phyloP scores from a whole-genome alignment of 176 grass and related monocot genomes.

The Secale cereale region DNA sequence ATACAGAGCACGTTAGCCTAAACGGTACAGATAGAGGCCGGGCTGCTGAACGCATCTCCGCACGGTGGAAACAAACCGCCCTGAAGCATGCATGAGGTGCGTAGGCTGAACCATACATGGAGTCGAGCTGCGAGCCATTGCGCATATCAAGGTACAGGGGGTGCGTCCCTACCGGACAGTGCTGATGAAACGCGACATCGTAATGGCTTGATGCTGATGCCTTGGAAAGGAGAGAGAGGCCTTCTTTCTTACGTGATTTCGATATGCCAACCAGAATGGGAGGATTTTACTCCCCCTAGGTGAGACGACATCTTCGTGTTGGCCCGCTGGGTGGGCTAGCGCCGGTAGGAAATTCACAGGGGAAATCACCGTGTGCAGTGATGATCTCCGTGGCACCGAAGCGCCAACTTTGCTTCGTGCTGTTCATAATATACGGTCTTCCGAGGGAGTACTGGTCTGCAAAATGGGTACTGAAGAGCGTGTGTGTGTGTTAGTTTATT shows the following conservation, averaged over 20 bases:
- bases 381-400: not conserved
- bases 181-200: slow-evolving; percentile 6
- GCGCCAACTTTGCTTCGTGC: not conserved
- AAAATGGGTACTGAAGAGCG: not conserved
- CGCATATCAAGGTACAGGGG: not conserved
- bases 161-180: not conserved
- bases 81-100: not conserved
- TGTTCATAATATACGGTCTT: not conserved
- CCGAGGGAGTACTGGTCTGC: not conserved
- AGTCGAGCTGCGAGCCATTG: not conserved
- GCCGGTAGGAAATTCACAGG: not conserved
- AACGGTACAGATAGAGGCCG: not conserved
- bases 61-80: not conserved
- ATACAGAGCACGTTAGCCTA: not conserved
- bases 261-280: slow-evolving; percentile 30
- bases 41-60: not conserved
- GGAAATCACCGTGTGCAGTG: not conserved
- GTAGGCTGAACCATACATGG: not conserved
- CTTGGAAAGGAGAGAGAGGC: not conserved
- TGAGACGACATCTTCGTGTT: not conserved
- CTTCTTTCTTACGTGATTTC: slow-evolving; percentile 21
- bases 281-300: not conserved
- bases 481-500: not conserved
- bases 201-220: slow-evolving; percentile 18
- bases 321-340: not conserved